Evolutionary conservation across 306 rosid genomes (phyloP).

Genomic region (Rosa rugosa): DNA sequence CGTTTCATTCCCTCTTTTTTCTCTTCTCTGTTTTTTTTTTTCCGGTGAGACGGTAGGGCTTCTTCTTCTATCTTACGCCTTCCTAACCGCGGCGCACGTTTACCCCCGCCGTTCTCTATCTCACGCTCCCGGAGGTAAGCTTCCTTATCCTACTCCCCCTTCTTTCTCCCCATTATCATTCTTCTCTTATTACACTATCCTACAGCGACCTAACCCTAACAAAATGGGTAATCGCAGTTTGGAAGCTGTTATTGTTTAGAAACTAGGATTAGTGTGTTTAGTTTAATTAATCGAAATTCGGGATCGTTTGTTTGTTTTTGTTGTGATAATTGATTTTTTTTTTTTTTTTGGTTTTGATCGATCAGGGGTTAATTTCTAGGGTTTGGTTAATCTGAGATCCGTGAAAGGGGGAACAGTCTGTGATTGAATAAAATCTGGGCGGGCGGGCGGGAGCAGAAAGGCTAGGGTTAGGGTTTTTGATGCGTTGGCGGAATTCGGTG

Average conservation of each 20-base stretch:
- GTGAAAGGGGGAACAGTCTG: conserved; percentile 18
- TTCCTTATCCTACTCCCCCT: conserved; percentile 19
- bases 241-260: not conserved
- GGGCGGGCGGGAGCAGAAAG: conserved; percentile 29
- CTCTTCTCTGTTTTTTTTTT: not conserved
- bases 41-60: conserved; percentile 50
- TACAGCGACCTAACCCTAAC: conserved; percentile 46
- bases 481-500: conserved; percentile 53
- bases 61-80: conserved; percentile 28
- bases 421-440: conserved; percentile 4
- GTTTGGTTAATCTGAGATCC: conserved; percentile 31
- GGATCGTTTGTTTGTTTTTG: conserved; percentile 2
- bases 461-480: conserved; percentile 57
- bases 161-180: not conserved
- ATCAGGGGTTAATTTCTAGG: conserved; percentile 39
- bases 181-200: too few relatives aligned
- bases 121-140: conserved; percentile 34
- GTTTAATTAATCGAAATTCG: not conserved
- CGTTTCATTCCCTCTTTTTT: conserved; percentile 12
- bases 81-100: conserved; percentile 31
- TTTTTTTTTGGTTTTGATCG: conserved; percentile 10
- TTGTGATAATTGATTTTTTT: not conserved
- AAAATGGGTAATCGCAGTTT: conserved; percentile 7
- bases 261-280: not conserved
- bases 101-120: conserved; percentile 38